Conservation (phyloP, 495 filamentous ascomycete genomes). For the Chlorociboria aeruginascens region DNA sequence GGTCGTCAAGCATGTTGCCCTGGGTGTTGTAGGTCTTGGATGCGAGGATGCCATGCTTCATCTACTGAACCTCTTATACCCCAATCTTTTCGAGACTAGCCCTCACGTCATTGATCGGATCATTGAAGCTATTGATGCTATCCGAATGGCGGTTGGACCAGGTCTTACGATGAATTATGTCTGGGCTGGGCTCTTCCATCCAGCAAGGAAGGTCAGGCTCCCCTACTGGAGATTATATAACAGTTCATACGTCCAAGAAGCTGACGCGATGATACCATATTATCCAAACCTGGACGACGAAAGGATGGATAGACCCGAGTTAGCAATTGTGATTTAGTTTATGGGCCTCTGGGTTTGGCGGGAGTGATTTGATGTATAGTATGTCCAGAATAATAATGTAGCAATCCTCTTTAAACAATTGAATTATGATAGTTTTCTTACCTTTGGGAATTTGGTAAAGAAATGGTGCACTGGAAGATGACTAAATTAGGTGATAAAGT, state of each 20-base stretch:
- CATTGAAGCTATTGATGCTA: conserved; percentile 93
- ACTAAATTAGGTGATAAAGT: no score
- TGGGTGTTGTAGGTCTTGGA: conserved; percentile 92
- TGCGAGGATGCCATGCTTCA: conserved; percentile 99
- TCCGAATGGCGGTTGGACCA: conserved; percentile 85
- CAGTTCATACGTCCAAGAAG: conserved; percentile 87
- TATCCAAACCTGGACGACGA: conserved; percentile 79
- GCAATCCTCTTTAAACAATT: background rate
- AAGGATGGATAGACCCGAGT: conserved; percentile 58
- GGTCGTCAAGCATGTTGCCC: conserved; percentile 93
- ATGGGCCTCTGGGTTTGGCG: background rate
- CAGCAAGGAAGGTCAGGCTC: conserved; percentile 80
- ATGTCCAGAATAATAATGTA: background rate
- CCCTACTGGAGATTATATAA: conserved; percentile 97
- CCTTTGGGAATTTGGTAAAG: no score
- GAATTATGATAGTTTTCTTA: no score
- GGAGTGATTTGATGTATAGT: background rate
- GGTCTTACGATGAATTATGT: conserved; percentile 93
- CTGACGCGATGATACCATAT: conserved; percentile 92
- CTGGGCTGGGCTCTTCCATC: conserved; percentile 95
- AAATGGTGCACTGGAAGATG: no score
- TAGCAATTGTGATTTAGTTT: conserved; percentile 66
- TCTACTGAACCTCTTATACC: conserved; percentile 88
- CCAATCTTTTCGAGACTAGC: conserved; percentile 95
- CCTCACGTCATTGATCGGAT: conserved; percentile 98